These are phyloP conservation scores for Melaleuca alternifolia DNA, from an alignment of 345 rosid species.

Conservation along the genomic window DNA sequence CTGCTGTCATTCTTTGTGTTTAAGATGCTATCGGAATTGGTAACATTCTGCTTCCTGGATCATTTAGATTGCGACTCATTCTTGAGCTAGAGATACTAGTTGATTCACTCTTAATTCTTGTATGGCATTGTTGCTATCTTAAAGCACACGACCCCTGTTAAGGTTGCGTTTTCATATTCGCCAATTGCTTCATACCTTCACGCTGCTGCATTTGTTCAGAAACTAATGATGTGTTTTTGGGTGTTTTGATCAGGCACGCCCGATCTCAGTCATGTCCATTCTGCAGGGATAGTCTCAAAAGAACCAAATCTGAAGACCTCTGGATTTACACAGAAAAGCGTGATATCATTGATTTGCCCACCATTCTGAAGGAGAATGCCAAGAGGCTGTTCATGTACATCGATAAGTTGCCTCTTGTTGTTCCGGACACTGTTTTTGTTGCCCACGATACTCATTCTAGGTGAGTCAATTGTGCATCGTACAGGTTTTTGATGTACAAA, in stretches of 20 bases:
- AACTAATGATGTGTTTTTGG: neutral
- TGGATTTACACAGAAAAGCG: conserved; percentile 49
- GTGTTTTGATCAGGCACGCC: conserved; percentile 30
- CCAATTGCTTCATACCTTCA: neutral
- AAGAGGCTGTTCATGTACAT: conserved; percentile 54
- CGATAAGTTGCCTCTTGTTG: conserved; percentile 54
- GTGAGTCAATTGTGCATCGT: conserved; percentile 7
- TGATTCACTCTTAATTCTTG: neutral
- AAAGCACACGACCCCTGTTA: neutral
- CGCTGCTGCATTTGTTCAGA: neutral
- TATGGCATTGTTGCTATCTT: neutral
- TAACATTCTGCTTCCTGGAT: conserved; percentile 11
- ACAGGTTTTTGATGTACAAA: neutral
- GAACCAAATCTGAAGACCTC: conserved; percentile 50
- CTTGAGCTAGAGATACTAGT: neutral
- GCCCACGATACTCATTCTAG: conserved; percentile 37
- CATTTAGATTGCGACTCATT: neutral
- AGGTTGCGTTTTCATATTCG: neutral
- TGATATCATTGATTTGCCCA: conserved; percentile 31
- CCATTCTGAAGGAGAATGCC: conserved; percentile 32
- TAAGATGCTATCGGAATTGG: conserved; percentile 64
- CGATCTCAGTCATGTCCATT: conserved; percentile 80
- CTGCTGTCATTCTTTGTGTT: conserved; percentile 67
- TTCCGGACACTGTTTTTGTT: conserved; percentile 36
- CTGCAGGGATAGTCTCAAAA: conserved; percentile 55